Evolutionary conservation across 2,329 filamentous ascomycete genomes (phyloP), one percentile per base, ranked within the genome.

Genomic region (Cladosporium sp.): DNA sequence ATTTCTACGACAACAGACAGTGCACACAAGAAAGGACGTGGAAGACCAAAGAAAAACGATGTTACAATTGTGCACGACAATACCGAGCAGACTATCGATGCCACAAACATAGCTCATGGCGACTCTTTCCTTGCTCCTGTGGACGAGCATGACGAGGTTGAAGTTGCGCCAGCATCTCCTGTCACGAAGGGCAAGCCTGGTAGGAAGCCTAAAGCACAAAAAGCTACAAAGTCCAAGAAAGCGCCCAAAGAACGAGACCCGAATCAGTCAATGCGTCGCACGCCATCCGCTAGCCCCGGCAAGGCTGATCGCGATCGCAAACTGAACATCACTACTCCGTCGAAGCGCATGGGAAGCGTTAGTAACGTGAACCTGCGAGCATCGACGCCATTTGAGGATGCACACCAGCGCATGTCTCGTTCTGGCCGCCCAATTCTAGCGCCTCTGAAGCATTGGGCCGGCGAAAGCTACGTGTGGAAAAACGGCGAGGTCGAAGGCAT

Each of bases 361-460:
- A 71, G 67, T 60, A 69, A 73, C 47, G 70, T 72, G 20, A 65
- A 68, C 43, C 65, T 75, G 6, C 74, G 74, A 47, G 69, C 72
- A 12, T 67, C 65, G 28, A 76, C 74, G 20, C 74, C 74, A 6
- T 67, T 69, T 14, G 72, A 74, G 40, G 80, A 85, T 55, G 78
- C 75, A 25, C 77, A 83, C 62, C 79, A 79, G 30, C 82, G 80
- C 45, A 89, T 87, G 52, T 83, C 82, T n/a, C 86, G 91, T 56
- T 93, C 88, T 12, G 92, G 91, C 2, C 85, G 94, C 59, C 84
- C 85, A 55, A 90, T 89, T 9, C 87, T 90, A 62, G 84, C 85
- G 61, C 94, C 92, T 0, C 75, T 97, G 36, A 85, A 90, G 25
- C 96, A 83, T 71, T 97, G 93, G 93, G 86, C 86, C 67, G 92